These are phyloP conservation scores for Priceomyces melissophilus DNA, from an alignment of 805 yeast genomes.

Conservation along the genomic window DNA sequence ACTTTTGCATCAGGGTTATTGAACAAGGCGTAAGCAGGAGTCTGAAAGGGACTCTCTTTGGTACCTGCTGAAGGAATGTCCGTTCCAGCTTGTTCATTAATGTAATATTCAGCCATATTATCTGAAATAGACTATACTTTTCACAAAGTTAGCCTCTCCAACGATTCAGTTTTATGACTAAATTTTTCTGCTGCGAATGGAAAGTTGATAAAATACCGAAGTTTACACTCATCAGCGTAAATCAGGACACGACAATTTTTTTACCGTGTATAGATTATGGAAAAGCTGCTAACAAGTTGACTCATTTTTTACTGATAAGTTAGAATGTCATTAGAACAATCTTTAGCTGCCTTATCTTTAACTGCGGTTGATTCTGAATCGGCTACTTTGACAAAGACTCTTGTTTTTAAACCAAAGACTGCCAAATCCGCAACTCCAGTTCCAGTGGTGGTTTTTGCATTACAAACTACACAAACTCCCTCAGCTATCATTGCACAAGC, in stretches of 20 bases:
- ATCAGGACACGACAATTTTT: background rate
- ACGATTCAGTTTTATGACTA: no score
- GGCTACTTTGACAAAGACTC: conserved; percentile 60
- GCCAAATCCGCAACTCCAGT: conserved; percentile 75
- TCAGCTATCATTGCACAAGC: conserved; percentile 59
- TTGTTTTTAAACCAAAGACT: conserved; percentile 89
- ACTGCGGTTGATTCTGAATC: conserved; percentile 50
- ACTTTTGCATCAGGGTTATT: conserved; percentile 51
- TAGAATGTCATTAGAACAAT: conserved; percentile 65
- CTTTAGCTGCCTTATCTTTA: conserved; percentile 64
- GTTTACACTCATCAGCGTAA: conserved; percentile 2
- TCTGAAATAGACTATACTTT: background rate
- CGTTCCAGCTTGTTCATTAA: conserved; percentile 69
- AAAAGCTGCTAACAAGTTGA: background rate
- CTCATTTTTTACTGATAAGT: background rate
- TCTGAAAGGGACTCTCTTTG: conserved; percentile 66
- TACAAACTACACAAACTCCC: conserved; percentile 68
- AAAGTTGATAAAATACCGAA: background rate
- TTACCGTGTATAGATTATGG: background rate
- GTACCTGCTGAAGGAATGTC: conserved; percentile 64
- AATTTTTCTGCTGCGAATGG: no score
- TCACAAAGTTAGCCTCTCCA: background rate
- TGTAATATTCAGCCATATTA: conserved; percentile 49
- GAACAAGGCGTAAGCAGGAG: conserved; percentile 79
- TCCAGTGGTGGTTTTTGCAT: conserved; percentile 78